Conservation (phyloP, 108 stramenopile genomes). For the Thalassiosira profunda region DNA sequence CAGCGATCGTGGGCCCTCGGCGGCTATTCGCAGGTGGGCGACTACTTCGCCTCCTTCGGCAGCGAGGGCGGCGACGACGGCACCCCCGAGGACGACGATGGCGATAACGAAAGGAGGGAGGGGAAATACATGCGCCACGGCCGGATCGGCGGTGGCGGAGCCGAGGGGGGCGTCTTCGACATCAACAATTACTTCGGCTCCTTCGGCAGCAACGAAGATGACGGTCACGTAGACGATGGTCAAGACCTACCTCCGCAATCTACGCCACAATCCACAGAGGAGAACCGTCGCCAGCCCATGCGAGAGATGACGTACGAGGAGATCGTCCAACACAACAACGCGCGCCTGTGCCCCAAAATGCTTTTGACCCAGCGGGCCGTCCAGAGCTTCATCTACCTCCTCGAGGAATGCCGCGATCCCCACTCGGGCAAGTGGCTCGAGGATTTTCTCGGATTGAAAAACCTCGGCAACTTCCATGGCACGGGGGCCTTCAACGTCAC, state of each 20-base stretch:
- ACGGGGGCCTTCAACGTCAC: constrained; percentile 77
- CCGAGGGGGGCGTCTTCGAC: constrained; percentile 16
- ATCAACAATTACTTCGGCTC: constrained; percentile 24
- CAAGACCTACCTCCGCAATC: background rate
- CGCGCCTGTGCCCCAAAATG: constrained; percentile 38
- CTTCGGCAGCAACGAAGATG: constrained; percentile 6
- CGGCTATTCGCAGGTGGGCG: constrained; percentile 22
- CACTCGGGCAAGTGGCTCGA: constrained; percentile 47
- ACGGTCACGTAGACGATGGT: background rate
- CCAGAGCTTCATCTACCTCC: constrained; percentile 80
- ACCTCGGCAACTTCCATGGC: constrained; percentile 77
- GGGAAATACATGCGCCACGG: constrained; percentile 15
- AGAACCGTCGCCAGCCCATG: background rate
- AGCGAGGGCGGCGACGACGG: background rate
- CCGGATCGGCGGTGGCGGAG: background rate
- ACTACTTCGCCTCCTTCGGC: constrained; percentile 34
- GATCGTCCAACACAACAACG: constrained; percentile 36
- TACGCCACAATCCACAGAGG: background rate
- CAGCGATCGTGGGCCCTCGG: constrained; percentile 2
- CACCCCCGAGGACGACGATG: constrained; percentile 2
- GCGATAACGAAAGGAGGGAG: constrained; percentile 3
- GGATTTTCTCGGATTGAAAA: constrained; percentile 38
- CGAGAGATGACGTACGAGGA: constrained; percentile 8
- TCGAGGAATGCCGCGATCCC: constrained; percentile 75
- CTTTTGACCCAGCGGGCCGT: constrained; percentile 83